These are phyloP conservation scores for Kurtzmaniella quercitrusa DNA, from an alignment of 1,139 yeast species.

Conservation along the genomic window DNA sequence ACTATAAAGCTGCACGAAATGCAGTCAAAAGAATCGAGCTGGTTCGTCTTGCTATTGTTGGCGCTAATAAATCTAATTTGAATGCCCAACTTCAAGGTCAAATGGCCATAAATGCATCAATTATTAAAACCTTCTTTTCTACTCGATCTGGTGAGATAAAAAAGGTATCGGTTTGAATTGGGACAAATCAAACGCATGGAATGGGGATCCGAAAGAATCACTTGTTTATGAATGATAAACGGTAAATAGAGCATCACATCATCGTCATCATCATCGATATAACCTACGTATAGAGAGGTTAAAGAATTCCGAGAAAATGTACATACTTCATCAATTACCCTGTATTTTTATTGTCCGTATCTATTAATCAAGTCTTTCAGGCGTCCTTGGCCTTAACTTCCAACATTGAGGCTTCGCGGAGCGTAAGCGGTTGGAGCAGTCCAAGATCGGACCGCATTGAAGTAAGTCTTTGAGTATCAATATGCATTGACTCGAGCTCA, in stretches of 20 bases:
- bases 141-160: slow-evolving; percentile 5
- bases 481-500: not conserved
- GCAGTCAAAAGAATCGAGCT: slow-evolving; percentile 28
- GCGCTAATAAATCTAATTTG: slow-evolving; percentile 12
- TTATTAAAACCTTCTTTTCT: not conserved
- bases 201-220: too few relatives aligned
- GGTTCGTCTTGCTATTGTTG: slow-evolving; percentile 21
- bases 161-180: slow-evolving; percentile 6
- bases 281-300: too few relatives aligned
- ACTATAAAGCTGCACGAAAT: slow-evolving; percentile 21
- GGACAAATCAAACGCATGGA: not conserved
- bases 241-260: too few relatives aligned
- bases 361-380: too few relatives aligned
- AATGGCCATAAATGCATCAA: slow-evolving; percentile 10
- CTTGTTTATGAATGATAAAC: too few relatives aligned
- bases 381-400: not conserved
- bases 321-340: too few relatives aligned
- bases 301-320: too few relatives aligned
- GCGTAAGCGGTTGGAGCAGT: not conserved
- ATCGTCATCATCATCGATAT: too few relatives aligned
- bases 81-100: slow-evolving; percentile 18
- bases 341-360: too few relatives aligned
- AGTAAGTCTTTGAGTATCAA: not conserved
- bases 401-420: not conserved
- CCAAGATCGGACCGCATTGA: slow-evolving; percentile 2